Percentiles rank a stretch among this genome's conserved stretches.
Conservation (phyloP, 169 alveolate genomes). For the Plasmodium ovale region DNA sequence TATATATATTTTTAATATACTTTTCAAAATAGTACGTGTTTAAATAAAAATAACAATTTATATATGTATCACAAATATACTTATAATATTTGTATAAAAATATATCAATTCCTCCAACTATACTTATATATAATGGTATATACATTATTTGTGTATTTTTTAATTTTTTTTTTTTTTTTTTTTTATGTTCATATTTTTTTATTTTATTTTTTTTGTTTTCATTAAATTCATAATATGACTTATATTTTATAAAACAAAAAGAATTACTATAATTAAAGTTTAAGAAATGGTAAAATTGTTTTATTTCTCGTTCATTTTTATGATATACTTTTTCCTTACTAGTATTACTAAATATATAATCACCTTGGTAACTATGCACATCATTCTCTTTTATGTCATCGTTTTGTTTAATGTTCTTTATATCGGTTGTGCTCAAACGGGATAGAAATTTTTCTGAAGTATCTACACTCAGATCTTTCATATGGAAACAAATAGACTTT, state of each 20-base stretch:
- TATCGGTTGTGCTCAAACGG: constrained; percentile 26
- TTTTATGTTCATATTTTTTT: constrained; percentile 8
- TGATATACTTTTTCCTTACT: not conserved
- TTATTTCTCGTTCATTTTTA: not conserved
- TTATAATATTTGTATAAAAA: constrained; percentile 61
- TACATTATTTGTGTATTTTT: not conserved
- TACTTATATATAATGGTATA: constrained; percentile 66
- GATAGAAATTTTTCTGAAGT: constrained; percentile 5
- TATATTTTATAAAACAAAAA: constrained; percentile 50
- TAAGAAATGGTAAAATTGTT: constrained; percentile 5
- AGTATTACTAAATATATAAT: not conserved
- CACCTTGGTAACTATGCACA: not conserved
- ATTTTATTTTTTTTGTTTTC: constrained; percentile 4
- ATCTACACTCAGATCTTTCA: not conserved
- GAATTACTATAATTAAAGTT: constrained; percentile 11
- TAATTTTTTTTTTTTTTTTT: not conserved
- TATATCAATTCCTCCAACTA: constrained; percentile 41
- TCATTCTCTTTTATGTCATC: constrained; percentile 11
- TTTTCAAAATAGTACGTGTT: constrained; percentile 60
- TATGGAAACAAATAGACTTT: constrained; percentile 14
- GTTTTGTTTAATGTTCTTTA: constrained; percentile 2
- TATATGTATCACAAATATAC: constrained; percentile 51
- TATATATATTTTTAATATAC: constrained; percentile 27
- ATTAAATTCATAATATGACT: constrained; percentile 31
- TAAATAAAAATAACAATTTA: constrained; percentile 51